Evolutionary conservation across 306 rosid genomes (phyloP).

Genomic region (Trifolium repens): DNA sequence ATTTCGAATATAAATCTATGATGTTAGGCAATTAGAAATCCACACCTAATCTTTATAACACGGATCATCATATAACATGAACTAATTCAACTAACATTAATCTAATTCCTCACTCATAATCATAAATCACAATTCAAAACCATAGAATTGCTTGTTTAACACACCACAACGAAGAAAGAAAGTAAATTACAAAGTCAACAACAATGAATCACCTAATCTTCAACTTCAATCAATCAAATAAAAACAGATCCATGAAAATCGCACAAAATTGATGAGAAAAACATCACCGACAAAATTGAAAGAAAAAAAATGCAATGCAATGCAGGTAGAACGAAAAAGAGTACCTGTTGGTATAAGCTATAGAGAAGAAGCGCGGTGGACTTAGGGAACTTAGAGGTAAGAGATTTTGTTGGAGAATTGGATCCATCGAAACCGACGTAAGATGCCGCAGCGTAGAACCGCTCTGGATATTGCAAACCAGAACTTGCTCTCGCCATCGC

Average conservation of each 20-base stretch:
- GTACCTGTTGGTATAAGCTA: conserved; percentile 82
- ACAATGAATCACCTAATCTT: background rate
- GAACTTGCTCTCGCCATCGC: conserved; percentile 81
- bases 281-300: conserved; percentile 24
- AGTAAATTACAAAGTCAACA: conserved; percentile 9
- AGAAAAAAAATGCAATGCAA: background rate
- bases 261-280: background rate
- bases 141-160: conserved; percentile 14
- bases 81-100: background rate
- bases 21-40: background rate
- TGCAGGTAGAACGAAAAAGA: conserved; percentile 10
- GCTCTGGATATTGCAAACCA: conserved; percentile 88
- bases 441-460: conserved; percentile 89
- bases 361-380: conserved; percentile 87
- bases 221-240: background rate
- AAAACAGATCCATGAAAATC: conserved; percentile 57
- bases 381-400: conserved; percentile 79
- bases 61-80: conserved; percentile 4
- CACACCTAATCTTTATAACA: background rate
- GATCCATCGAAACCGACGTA: conserved; percentile 92
- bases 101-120: conserved; percentile 20
- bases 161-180: background rate
- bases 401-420: conserved; percentile 74
- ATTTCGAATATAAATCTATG: background rate
- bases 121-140: conserved; percentile 1